Conservation (phyloP, 2,329 filamentous ascomycete species). For the Colletotrichum sp. region DNA sequence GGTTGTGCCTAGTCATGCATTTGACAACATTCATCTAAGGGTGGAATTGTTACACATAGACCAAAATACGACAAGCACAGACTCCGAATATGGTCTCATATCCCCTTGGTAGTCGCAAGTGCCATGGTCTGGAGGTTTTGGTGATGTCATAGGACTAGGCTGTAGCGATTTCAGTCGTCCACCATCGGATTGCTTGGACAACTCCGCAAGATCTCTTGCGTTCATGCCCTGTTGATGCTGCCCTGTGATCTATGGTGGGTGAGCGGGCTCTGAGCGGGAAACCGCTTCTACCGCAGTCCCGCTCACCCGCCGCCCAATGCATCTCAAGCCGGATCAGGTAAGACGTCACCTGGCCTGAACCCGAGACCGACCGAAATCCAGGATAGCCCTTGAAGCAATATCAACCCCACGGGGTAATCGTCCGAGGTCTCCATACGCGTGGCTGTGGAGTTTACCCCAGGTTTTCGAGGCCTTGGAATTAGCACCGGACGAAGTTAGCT, state of each 20-base stretch:
- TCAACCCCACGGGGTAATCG: not conserved
- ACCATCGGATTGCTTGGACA: not conserved
- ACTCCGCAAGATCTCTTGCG: not conserved
- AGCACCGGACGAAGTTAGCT: not conserved
- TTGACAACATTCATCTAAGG: not conserved
- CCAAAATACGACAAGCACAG: not conserved
- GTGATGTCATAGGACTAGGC: not conserved
- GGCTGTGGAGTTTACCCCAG: not conserved
- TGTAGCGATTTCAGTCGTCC: not conserved
- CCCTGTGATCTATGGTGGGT: not conserved
- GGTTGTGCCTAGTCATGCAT: not conserved
- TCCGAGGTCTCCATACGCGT: not conserved
- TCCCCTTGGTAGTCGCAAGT: not conserved
- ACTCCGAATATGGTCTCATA: accelerated
- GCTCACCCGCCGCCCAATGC: not conserved
- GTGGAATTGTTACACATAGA: accelerated
- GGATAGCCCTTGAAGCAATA: not conserved
- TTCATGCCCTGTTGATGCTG: not conserved
- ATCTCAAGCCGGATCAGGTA: not conserved
- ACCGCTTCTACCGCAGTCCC: not conserved
- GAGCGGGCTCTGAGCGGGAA: not conserved
- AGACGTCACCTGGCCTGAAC: not conserved
- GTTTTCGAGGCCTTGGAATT: not conserved
- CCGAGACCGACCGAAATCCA: not conserved
- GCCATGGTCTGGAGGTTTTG: not conserved